phyloP scores from a whole-genome alignment of 768 basidiomycete species.

The Coprinopsis strossmayeri region DNA sequence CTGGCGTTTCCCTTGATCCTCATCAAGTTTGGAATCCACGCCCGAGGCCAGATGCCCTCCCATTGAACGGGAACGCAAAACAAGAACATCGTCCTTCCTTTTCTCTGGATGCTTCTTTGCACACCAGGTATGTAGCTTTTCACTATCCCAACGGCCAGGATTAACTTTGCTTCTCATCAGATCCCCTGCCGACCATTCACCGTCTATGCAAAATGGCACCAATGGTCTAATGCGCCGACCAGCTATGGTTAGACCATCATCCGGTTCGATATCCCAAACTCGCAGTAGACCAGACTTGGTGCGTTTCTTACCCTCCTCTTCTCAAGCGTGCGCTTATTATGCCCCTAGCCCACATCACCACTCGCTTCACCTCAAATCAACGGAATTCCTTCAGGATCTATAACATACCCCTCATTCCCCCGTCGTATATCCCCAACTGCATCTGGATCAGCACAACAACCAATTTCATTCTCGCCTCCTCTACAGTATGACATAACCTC shows the following conservation, averaged over 20 bases:
- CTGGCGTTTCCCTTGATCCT: slow-evolving; percentile 15
- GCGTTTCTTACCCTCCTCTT: too few species aligned
- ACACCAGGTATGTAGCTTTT: slow-evolving; percentile 31
- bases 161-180: slow-evolving; percentile 18
- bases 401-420: slow-evolving; percentile 33
- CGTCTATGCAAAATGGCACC: slow-evolving; percentile 19
- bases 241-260: slow-evolving; percentile 32
- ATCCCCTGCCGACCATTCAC: slow-evolving; percentile 33
- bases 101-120: slow-evolving; percentile 33
- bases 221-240: slow-evolving; percentile 29
- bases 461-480: slow-evolving; percentile 33
- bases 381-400: slow-evolving; percentile 32
- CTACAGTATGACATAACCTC: slow-evolving; percentile 42
- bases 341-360: slow-evolving; percentile 27
- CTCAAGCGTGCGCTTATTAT: too few species aligned
- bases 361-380: slow-evolving; percentile 32
- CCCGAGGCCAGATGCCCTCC: slow-evolving; percentile 19
- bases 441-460: slow-evolving; percentile 16
- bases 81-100: slow-evolving; percentile 25
- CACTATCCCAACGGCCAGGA: neutral
- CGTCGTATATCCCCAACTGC: slow-evolving; percentile 23
- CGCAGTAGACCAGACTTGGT: slow-evolving; percentile 27
- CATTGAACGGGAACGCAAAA: slow-evolving; percentile 2
- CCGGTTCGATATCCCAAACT: slow-evolving; percentile 37
- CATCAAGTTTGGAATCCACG: slow-evolving; percentile 28